Conservation (phyloP, 352 stramenopile genomes). For the Phytophthora sp. region DNA sequence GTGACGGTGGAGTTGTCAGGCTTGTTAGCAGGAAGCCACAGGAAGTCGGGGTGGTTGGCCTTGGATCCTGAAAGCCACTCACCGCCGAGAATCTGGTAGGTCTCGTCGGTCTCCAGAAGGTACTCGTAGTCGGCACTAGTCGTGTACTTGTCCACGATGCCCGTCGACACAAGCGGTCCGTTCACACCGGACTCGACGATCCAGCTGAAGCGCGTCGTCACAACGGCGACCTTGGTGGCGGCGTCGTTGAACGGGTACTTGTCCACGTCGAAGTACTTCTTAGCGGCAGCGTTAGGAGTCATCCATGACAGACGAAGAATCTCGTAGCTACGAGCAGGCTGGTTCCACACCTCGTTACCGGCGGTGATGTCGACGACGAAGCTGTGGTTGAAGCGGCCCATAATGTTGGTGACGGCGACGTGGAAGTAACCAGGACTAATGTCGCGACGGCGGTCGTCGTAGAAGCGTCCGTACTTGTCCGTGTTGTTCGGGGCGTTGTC, state of each 20-base stretch:
- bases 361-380: constrained; percentile 67
- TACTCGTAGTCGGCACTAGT: constrained; percentile 73
- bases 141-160: constrained; percentile 53
- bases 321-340: constrained; percentile 54
- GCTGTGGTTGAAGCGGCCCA: constrained; percentile 49
- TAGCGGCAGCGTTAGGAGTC: constrained; percentile 39
- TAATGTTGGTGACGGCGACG: constrained; percentile 57
- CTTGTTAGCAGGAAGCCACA: constrained; percentile 64
- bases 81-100: constrained; percentile 67
- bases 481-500: constrained; percentile 47
- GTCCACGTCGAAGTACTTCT: constrained; percentile 49
- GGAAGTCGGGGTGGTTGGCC: constrained; percentile 67
- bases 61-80: constrained; percentile 69
- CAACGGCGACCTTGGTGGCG: constrained; percentile 54
- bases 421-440: constrained; percentile 63
- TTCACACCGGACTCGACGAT: constrained; percentile 62
- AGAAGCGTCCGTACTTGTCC: constrained; percentile 58
- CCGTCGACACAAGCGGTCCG: constrained; percentile 54
- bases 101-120: constrained; percentile 67
- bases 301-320: constrained; percentile 52
- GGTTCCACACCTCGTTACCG: constrained; percentile 70
- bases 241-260: constrained; percentile 74
- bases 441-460: constrained; percentile 44
- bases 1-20: constrained; percentile 46
- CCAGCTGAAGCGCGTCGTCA: constrained; percentile 68